Evolutionary conservation across 1,284 basidiomycete genomes (phyloP).

Genomic region (Xerocomus minutiporus): DNA sequence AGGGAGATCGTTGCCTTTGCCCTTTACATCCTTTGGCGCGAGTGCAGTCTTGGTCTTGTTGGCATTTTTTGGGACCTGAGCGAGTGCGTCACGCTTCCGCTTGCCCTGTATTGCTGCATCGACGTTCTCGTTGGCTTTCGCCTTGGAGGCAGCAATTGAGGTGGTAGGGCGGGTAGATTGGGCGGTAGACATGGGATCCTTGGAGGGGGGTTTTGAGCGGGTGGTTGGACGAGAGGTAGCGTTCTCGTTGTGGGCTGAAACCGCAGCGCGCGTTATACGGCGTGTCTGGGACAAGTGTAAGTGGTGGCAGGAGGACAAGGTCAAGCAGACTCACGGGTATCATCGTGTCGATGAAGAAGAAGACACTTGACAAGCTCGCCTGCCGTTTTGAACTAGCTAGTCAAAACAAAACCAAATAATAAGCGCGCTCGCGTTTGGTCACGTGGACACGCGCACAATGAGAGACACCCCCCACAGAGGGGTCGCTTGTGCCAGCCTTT

Average conservation of each 20-base stretch:
- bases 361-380: conserved; percentile 17
- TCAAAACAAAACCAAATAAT: conserved; percentile 33
- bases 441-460: conserved; percentile 19
- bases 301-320: background rate
- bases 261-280: conserved; percentile 53
- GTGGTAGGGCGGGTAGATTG: conserved; percentile 44
- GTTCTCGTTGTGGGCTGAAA: conserved; percentile 58
- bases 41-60: conserved; percentile 41
- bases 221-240: conserved; percentile 53
- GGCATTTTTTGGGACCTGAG: conserved; percentile 56
- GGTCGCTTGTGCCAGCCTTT: conserved; percentile 3
- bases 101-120: conserved; percentile 48
- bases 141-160: conserved; percentile 47
- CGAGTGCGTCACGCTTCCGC: conserved; percentile 70
- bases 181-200: conserved; percentile 36
- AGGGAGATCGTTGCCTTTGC: conserved; percentile 40
- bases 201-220: conserved; percentile 53
- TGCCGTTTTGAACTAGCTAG: conserved; percentile 34
- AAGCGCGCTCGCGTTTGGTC: conserved; percentile 31
- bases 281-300: conserved; percentile 41
- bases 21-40: conserved; percentile 36
- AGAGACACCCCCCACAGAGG: conserved; percentile 13
- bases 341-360: conserved; percentile 28
- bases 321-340: conserved; percentile 24
- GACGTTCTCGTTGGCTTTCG: conserved; percentile 41